Conservation (phyloP, 208 protist species). For the Leptomonas seymouri region DNA sequence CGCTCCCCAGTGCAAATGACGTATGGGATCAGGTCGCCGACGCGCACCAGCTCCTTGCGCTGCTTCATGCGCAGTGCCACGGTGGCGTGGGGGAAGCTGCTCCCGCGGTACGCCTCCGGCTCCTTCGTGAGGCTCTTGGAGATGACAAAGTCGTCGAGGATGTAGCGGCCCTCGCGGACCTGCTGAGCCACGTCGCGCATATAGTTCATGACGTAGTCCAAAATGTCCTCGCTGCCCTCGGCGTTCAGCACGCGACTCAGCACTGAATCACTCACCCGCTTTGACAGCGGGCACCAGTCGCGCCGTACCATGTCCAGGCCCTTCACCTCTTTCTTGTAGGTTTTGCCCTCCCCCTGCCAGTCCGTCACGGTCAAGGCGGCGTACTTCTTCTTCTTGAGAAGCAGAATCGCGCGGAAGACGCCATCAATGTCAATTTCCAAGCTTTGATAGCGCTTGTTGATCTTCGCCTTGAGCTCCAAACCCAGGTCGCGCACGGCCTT, state of each 20-base stretch:
- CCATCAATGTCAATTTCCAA: conserved; percentile 99
- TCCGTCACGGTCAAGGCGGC: conserved; percentile 87
- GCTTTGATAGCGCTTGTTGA: conserved; percentile 97
- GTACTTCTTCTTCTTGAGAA: conserved; percentile 97
- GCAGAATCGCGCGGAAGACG: conserved; percentile 98
- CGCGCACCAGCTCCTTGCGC: conserved; percentile 90
- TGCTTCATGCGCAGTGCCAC: conserved; percentile 95
- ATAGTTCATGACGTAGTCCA: conserved; percentile 94
- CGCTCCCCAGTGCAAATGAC: conserved; percentile 93
- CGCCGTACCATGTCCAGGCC: conserved; percentile 99
- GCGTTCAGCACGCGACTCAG: conserved; percentile 94
- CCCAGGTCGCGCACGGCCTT: conserved; percentile 90
- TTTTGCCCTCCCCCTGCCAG: conserved; percentile 68
- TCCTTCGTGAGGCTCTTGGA: conserved; percentile 98
- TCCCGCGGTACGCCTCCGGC: conserved; percentile 95
- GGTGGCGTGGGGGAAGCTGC: conserved; percentile 93
- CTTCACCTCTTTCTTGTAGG: conserved; percentile 94
- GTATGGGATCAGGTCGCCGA: conserved; percentile 97
- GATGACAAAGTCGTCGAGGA: conserved; percentile 96
- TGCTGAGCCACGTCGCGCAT: conserved; percentile 82
- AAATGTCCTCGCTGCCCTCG: conserved; percentile 80
- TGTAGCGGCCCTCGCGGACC: conserved; percentile 72
- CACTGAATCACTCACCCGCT: conserved; percentile 92
- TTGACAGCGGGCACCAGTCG: conserved; percentile 99
- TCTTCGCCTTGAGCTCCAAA: conserved; percentile 91